phyloP scores from a whole-genome alignment of 345 rosid species.

The Pugionium cornutum region DNA sequence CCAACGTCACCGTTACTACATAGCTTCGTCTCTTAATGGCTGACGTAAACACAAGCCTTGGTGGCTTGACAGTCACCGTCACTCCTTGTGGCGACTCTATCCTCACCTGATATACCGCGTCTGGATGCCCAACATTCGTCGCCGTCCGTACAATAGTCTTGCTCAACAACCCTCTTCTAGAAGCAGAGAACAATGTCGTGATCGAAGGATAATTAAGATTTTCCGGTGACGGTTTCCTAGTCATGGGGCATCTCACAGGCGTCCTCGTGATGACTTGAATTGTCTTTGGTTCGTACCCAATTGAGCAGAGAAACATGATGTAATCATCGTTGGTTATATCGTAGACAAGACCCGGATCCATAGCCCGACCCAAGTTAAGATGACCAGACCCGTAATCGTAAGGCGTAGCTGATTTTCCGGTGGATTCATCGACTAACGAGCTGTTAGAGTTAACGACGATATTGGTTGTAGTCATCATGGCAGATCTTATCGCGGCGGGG shows the following conservation, averaged over 20 bases:
- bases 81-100: constrained; percentile 58
- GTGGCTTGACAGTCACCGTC: constrained; percentile 50
- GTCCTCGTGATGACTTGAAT: constrained; percentile 67
- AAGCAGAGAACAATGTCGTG: constrained; percentile 51
- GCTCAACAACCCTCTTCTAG: constrained; percentile 39
- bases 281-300: constrained; percentile 58
- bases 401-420: constrained; percentile 54
- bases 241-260: constrained; percentile 51
- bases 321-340: constrained; percentile 66
- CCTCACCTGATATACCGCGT: constrained; percentile 43
- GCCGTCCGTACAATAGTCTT: constrained; percentile 53
- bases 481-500: constrained; percentile 64
- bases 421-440: constrained; percentile 52
- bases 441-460: constrained; percentile 44
- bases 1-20: constrained; percentile 48
- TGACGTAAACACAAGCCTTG: constrained; percentile 46
- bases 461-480: constrained; percentile 79
- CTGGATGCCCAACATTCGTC: constrained; percentile 60
- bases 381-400: constrained; percentile 70
- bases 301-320: constrained; percentile 58
- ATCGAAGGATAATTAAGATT: constrained; percentile 78
- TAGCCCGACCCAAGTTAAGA: constrained; percentile 61
- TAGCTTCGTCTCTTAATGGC: constrained; percentile 54
- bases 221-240: constrained; percentile 55
- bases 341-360: constrained; percentile 76